Evolutionary conservation across 2,329 filamentous ascomycete species (phyloP).

Genomic region (Alternaria longipes): DNA sequence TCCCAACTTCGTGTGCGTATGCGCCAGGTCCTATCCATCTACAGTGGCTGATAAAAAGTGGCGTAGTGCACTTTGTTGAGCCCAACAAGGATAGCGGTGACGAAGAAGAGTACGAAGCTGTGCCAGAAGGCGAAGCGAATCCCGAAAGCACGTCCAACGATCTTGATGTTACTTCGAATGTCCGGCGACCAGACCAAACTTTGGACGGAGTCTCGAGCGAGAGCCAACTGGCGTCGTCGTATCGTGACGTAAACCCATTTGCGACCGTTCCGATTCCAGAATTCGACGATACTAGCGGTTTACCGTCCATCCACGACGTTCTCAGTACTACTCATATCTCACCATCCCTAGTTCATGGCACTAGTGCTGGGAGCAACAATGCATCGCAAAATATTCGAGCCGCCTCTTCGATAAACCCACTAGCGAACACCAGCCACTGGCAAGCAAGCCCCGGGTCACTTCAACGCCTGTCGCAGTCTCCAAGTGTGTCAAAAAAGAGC

Average conservation of each 20-base stretch:
- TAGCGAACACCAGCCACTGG: slow-evolving; percentile 18
- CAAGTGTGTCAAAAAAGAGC: slow-evolving; percentile 20
- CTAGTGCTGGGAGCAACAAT: slow-evolving; percentile 1
- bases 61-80: slow-evolving; percentile 39
- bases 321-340: slow-evolving; percentile 22
- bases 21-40: not conserved
- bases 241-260: slow-evolving; percentile 18
- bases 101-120: slow-evolving; percentile 24
- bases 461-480: slow-evolving; percentile 12
- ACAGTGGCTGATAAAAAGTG: not conserved
- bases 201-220: slow-evolving; percentile 1
- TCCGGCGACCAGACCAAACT: not conserved
- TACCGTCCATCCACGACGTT: slow-evolving; percentile 32
- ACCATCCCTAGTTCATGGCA: not conserved
- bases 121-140: slow-evolving; percentile 15
- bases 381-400: slow-evolving; percentile 8
- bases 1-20: slow-evolving; percentile 36
- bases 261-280: slow-evolving; percentile 16
- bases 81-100: slow-evolving; percentile 39
- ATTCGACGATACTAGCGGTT: slow-evolving; percentile 19
- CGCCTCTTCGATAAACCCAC: slow-evolving; percentile 12
- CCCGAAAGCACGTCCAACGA: slow-evolving; percentile 3
- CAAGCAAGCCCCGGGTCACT: slow-evolving; percentile 24
- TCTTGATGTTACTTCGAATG: slow-evolving; percentile 19
- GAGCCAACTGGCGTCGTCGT: slow-evolving; percentile 3